Evolutionary conservation across 495 filamentous ascomycete species (phyloP).

Genomic region (Paragyromitra xinjiangensis): DNA sequence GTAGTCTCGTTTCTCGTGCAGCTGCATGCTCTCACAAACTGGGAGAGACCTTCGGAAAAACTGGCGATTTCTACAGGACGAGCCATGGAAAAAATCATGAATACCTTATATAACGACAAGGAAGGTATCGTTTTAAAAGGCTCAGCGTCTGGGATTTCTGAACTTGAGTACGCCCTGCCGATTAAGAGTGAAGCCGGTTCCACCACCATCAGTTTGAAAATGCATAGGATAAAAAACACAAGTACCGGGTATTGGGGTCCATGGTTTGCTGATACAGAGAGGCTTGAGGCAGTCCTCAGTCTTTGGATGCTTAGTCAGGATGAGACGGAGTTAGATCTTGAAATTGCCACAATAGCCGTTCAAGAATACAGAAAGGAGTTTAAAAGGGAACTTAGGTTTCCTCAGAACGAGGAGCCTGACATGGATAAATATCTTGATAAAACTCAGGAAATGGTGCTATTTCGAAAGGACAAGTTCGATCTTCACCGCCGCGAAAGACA

Average conservation of each 20-base stretch:
- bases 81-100: conserved; percentile 20
- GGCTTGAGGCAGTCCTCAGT: conserved; percentile 18
- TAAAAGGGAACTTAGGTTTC: neutral
- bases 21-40: neutral
- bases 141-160: neutral
- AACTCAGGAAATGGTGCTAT: neutral
- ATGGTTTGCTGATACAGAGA: neutral
- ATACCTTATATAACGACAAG: neutral
- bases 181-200: neutral
- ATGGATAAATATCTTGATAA: neutral
- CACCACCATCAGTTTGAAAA: neutral
- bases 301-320: conserved; percentile 4
- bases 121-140: neutral
- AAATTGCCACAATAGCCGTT: conserved; percentile 6
- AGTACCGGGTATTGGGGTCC: neutral
- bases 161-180: neutral
- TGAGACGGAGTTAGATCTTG: conserved; percentile 1
- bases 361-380: neutral
- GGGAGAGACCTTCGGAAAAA: conserved; percentile 11
- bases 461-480: neutral
- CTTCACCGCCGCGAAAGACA: neutral
- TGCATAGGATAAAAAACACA: neutral
- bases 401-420: neutral
- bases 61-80: conserved; percentile 18
- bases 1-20: neutral